These are phyloP conservation scores for Boletus patriciae DNA, from an alignment of 768 basidiomycete species.

Conservation along the genomic window DNA sequence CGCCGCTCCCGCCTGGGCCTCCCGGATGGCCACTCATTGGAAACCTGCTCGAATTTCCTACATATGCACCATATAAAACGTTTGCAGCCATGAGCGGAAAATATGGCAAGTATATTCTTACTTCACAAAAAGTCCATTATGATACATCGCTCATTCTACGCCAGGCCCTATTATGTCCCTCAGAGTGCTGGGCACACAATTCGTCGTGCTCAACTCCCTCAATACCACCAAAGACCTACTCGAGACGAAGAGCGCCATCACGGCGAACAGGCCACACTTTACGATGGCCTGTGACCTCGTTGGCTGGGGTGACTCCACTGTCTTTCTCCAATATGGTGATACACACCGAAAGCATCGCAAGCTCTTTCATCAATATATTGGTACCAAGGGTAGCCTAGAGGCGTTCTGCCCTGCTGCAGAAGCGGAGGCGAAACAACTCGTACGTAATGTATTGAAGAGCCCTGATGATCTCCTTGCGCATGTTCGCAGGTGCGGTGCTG, in stretches of 20 bases:
- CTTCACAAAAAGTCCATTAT: background rate
- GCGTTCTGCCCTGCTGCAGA: conserved; percentile 4
- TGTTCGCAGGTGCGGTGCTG: background rate
- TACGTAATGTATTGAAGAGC: background rate
- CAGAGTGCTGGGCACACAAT: conserved; percentile 40
- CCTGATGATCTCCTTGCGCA: conserved; percentile 8
- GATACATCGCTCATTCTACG: conserved; percentile 11
- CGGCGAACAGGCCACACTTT: conserved; percentile 7
- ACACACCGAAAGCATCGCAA: conserved; percentile 6
- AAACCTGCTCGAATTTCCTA: conserved; percentile 57
- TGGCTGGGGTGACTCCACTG: conserved; percentile 1
- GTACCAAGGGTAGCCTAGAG: conserved; percentile 5
- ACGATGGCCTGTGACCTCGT: conserved; percentile 24
- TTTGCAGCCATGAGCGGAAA: conserved; percentile 40
- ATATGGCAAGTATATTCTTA: conserved; percentile 41
- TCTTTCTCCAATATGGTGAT: conserved; percentile 13
- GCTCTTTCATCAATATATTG: conserved; percentile 6
- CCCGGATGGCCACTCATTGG: conserved; percentile 44
- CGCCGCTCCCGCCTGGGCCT: conserved; percentile 14
- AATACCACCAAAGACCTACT: conserved; percentile 28
- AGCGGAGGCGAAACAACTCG: conserved; percentile 1
- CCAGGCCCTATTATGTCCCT: conserved; percentile 9
- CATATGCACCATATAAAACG: conserved; percentile 48
- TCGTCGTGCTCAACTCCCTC: conserved; percentile 49
- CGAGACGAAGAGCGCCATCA: conserved; percentile 6